Base-by-base conservation (phyloP, 306 rosid species). In the Prosopis cineraria region DNA sequence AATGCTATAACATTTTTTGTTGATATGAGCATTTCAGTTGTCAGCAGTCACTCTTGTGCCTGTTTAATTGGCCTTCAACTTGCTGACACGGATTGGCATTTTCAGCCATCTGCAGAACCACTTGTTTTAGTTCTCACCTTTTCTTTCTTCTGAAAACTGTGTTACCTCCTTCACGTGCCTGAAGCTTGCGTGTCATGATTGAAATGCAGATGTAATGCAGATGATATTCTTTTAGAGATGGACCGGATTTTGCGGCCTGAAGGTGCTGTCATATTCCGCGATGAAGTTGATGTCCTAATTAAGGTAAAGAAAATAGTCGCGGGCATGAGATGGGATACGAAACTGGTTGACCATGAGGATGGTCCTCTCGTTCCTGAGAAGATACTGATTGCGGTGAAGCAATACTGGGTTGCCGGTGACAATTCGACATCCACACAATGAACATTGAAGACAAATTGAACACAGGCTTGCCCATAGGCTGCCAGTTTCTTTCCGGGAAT, bases 301-400 rank as follows among this genome's bases (percentile, higher is more conserved):
- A 93, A 85, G 87, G 93, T 93, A 80, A 93, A 86, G 89, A 90
- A 93, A 80, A 74, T 86, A 71, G 82, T 86, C 13, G 92, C 91
- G 63, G 97, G 97, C 74, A 89, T 93, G 96, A 85, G 93, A 58
- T 93, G 97, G 97, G 92, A 93, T 31, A 73, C 93, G 2, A 93
- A 90, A 90, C 78, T 93, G 97, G 93, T 90, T 79, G 97, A 93
- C 75, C 97, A 93, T 48, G 97, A 93, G 70, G 96, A 93, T 48
- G 97, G 97, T 6, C 97, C 97, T 22, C 92, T 93, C 20, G 89
- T 93, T 52, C 87, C 96, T 14, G 91, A 93, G 88, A 93, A 93
- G 87, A 77, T 93, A 34, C 82, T 93, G 77, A 63, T 93, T 66
- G 96, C 92, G 39, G 97, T 93, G 33, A 93, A 93, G 87, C 96